Percentiles rank a stretch among this genome's conserved stretches.
Evolutionary conservation across 164 flowering plant genomes (phyloP).

Genomic region (Tetrastigma voinierianum): DNA sequence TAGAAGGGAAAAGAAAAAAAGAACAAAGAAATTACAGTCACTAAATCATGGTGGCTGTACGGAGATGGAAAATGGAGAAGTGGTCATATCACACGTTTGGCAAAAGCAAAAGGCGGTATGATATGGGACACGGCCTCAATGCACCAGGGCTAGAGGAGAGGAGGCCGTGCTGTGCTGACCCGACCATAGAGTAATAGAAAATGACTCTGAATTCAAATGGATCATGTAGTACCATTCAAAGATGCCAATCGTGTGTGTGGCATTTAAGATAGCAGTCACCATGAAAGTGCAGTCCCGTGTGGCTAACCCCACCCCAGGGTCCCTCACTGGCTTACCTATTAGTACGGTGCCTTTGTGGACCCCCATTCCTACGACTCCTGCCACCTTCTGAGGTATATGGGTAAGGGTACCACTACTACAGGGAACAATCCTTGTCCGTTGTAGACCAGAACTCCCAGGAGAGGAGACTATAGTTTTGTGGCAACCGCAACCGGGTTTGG

Average conservation of each 20-base stretch:
- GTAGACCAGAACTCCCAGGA: neutral
- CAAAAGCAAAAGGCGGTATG: too few relatives aligned
- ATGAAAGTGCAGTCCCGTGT: conserved; percentile 19
- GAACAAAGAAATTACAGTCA: too few relatives aligned
- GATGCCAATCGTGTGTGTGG: conserved; percentile 45
- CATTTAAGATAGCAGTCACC: conserved; percentile 6
- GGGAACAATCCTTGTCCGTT: conserved; percentile 19
- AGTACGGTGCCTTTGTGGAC: conserved; percentile 10
- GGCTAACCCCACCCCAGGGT: conserved; percentile 13
- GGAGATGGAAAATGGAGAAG: too few relatives aligned
- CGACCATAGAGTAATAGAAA: neutral
- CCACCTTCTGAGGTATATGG: conserved; percentile 13
- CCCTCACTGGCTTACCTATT: neutral
- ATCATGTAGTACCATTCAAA: conserved; percentile 20
- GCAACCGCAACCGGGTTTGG: neutral
- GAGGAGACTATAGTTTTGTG: neutral
- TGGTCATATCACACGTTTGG: too few relatives aligned
- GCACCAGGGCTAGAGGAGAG: conserved; percentile 4
- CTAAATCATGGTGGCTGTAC: too few relatives aligned
- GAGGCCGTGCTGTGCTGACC: conserved; percentile 11
- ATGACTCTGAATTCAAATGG: neutral
- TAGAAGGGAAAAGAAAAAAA: too few relatives aligned
- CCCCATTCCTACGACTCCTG: neutral
- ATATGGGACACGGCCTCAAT: too few relatives aligned
- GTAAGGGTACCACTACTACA: conserved; percentile 12